Evolutionary conservation across 2,329 filamentous ascomycete species (phyloP), one percentile per base, ranked within the genome.

Genomic region (Monosporascus sp.): DNA sequence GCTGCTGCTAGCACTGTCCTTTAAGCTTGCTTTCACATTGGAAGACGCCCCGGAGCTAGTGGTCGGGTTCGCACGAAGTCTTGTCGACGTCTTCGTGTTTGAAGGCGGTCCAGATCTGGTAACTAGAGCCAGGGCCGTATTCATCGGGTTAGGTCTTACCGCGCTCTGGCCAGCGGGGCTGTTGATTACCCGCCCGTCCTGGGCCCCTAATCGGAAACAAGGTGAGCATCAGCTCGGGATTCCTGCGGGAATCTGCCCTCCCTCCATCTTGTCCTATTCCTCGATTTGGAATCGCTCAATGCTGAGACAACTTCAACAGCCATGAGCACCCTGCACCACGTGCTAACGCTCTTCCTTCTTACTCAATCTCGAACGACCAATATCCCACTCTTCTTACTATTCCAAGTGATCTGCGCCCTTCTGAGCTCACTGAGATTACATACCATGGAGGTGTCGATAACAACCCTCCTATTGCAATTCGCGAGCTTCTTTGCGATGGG

Each of bases 311-410:
- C 31, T 7, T 22, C 14, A 17, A 48, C 57, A 67, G 71, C 68
- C 11, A 60, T 69, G 54, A 64, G 73, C n/a, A 73, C 78, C 3
- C 69, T 89, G 22, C 88, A 93, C 63, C 79, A 90, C 59, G 73
- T 94, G 28, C 80, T 90, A 54, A 87, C 85, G 4, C 75, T 97
- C 8, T 84, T 97, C 55, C 80, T 95, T 35, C 79, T 95, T 57
- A 97, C 91, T 1, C 93, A 99, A 71, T 92, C 90, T 22, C 85
- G 91, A 56, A 83, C 86, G 7, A 85, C 89, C 44, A 97, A 97
- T 64, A 85, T 95, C 38, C 93, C 93, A 0, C 77, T 97, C 8
- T 89, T 95, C 65, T 75, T 96, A 20, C 69, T 96, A 48, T 89
- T 91, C 67, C 80, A 85, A 47, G 60, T 86, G 3, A 74, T 85